Percentiles rank a stretch among this genome's conserved stretches.
Conservation (phyloP, 257 asterid species). For the Catharanthus roseus region DNA sequence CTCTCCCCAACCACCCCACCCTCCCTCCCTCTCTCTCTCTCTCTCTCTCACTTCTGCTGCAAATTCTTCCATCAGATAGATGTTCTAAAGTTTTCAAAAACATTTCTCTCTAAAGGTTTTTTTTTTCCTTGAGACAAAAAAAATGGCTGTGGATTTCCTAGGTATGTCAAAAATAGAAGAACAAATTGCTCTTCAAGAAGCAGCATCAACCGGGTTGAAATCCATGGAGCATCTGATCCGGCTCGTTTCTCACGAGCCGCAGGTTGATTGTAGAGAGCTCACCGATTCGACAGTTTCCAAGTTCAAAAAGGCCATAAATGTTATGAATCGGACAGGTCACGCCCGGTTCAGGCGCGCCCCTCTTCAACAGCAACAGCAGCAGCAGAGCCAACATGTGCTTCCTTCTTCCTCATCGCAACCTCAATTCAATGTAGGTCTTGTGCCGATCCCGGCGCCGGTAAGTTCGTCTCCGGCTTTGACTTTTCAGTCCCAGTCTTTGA, state of each 20-base stretch:
- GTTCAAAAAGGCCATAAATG: conserved; percentile 40
- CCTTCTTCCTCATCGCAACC: neutral
- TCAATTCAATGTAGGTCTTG: conserved; percentile 26
- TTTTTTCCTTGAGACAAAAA: neutral
- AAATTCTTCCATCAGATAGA: no score
- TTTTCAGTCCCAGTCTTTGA: conserved; percentile 25
- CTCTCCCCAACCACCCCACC: no score
- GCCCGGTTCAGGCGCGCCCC: conserved; percentile 79
- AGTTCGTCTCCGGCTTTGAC: neutral
- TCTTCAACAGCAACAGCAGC: conserved; percentile 25
- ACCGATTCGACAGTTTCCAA: conserved; percentile 70
- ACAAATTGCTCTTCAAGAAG: conserved; percentile 57
- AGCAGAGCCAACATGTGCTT: conserved; percentile 14
- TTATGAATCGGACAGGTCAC: conserved; percentile 60
- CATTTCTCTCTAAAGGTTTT: no score
- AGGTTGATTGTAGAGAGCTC: conserved; percentile 53
- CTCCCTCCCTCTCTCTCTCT: no score
- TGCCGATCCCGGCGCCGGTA: conserved; percentile 16
- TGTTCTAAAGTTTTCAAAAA: no score
- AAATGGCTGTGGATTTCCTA: conserved; percentile 50
- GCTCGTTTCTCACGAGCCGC: conserved; percentile 46
- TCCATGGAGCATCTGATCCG: conserved; percentile 73
- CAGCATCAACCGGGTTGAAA: conserved; percentile 61
- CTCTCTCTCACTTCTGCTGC: no score
- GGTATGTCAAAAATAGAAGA: conserved; percentile 38